Evolutionary conservation across 805 yeast genomes (phyloP).

Genomic region (Kodamaea nitidulidarum): DNA sequence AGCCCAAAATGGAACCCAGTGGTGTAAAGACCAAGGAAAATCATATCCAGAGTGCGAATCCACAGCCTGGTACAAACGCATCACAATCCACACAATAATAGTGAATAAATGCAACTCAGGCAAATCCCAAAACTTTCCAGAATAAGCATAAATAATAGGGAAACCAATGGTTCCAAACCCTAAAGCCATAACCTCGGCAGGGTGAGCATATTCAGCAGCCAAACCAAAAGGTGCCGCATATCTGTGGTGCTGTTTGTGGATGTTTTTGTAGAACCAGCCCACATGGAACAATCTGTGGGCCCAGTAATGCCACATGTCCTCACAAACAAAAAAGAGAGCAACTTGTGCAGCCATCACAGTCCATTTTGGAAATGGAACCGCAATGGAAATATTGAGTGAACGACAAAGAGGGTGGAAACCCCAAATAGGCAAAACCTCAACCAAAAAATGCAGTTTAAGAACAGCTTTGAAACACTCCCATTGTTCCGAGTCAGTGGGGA

Average conservation of each 20-base stretch:
- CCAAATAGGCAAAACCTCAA: constrained; percentile 62
- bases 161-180: constrained; percentile 61
- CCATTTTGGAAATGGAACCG: constrained; percentile 51
- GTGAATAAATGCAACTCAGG: constrained; percentile 50
- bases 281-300: constrained; percentile 54
- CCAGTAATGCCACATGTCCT: constrained; percentile 61
- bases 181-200: constrained; percentile 52
- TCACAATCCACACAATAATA: constrained; percentile 47
- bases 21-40: constrained; percentile 57
- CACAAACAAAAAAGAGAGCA: constrained; percentile 48
- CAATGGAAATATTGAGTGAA: constrained; percentile 44
- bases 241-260: constrained; percentile 58
- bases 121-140: constrained; percentile 31
- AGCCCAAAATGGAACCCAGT: constrained; percentile 60
- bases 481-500: constrained; percentile 53
- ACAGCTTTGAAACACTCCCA: constrained; percentile 62
- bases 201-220: constrained; percentile 61
- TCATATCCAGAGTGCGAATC: constrained; percentile 62
- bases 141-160: constrained; percentile 50
- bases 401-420: constrained; percentile 55
- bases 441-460: constrained; percentile 51
- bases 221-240: constrained; percentile 63
- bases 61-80: constrained; percentile 55
- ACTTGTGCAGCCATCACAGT: constrained; percentile 42
- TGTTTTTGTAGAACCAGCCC: constrained; percentile 52